Evolutionary conservation across 306 rosid genomes (phyloP).

Genomic region (Ochetophila trinervis): DNA sequence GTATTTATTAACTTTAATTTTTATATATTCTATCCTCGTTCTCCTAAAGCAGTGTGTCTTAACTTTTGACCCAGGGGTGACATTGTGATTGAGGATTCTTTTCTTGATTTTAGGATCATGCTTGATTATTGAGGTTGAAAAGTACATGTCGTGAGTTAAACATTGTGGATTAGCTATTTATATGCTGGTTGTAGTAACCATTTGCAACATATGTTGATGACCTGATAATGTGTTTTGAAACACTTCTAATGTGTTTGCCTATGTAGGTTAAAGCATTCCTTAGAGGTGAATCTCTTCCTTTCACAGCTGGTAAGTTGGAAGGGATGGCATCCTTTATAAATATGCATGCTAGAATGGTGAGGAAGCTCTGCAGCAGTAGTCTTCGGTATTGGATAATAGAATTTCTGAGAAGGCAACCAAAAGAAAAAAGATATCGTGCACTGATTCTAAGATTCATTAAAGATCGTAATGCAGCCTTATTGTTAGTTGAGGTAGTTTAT

Average conservation of each 20-base stretch:
- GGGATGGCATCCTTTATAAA: constrained; percentile 67
- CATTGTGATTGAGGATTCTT: not conserved
- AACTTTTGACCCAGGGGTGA: not conserved
- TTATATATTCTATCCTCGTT: not conserved
- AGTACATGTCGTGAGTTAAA: too few relatives aligned
- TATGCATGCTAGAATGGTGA: constrained; percentile 58
- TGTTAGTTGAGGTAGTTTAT: constrained; percentile 73
- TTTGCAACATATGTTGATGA: constrained; percentile 11
- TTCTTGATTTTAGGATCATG: not conserved
- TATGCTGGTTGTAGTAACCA: not conserved
- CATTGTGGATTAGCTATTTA: too few relatives aligned
- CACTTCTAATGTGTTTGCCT: not conserved
- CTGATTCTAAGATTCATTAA: constrained; percentile 79
- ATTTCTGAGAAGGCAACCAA: constrained; percentile 80
- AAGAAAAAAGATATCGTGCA: constrained; percentile 57
- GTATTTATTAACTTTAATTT: not conserved
- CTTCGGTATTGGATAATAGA: constrained; percentile 92
- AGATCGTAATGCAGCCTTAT: constrained; percentile 76
- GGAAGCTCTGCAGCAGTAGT: constrained; percentile 61
- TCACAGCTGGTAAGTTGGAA: constrained; percentile 76
- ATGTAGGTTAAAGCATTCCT: constrained; percentile 79
- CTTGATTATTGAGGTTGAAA: not conserved
- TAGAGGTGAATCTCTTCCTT: constrained; percentile 69
- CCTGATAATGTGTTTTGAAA: not conserved
- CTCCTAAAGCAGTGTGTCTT: not conserved